A percentile compares a stretch with the other conserved stretches of the same genome.
phyloP scores from a whole-genome alignment of 441 rosid species.

The Erysimum cheiri region DNA sequence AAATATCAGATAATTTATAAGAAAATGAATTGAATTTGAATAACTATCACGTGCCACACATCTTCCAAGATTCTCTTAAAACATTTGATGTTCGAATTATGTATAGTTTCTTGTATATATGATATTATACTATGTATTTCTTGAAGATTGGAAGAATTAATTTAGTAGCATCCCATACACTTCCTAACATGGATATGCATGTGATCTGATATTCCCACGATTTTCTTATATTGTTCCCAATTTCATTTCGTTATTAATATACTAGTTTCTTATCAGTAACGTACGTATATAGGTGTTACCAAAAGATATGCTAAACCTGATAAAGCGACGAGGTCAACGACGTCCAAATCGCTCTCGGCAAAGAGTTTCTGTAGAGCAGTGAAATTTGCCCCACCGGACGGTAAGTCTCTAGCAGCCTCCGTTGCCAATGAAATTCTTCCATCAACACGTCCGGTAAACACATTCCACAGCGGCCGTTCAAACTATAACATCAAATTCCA shows the following conservation, averaged over 20 bases:
- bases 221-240: neutral
- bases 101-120: neutral
- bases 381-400: conserved; percentile 58
- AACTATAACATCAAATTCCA: conserved; percentile 43
- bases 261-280: conserved; percentile 7
- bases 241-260: too few species aligned
- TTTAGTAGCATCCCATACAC: conserved; percentile 11
- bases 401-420: conserved; percentile 56
- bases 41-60: neutral
- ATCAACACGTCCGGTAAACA: conserved; percentile 68
- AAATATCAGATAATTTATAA: neutral
- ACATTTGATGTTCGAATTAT: conserved; percentile 1
- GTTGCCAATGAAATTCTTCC: conserved; percentile 56
- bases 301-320: conserved; percentile 50
- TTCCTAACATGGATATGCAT: conserved; percentile 42
- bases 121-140: neutral
- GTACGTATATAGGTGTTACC: too few species aligned
- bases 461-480: conserved; percentile 57
- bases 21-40: neutral
- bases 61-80: conserved; percentile 12
- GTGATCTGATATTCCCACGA: conserved; percentile 25
- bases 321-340: conserved; percentile 65
- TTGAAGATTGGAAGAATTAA: conserved; percentile 24
- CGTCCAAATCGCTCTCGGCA: conserved; percentile 53
- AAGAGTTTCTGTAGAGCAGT: conserved; percentile 53